A percentile compares a stretch with the other conserved stretches of the same genome.
Evolutionary conservation across 2,329 filamentous ascomycete genomes (phyloP).

Genomic region (Capronia coronata): DNA sequence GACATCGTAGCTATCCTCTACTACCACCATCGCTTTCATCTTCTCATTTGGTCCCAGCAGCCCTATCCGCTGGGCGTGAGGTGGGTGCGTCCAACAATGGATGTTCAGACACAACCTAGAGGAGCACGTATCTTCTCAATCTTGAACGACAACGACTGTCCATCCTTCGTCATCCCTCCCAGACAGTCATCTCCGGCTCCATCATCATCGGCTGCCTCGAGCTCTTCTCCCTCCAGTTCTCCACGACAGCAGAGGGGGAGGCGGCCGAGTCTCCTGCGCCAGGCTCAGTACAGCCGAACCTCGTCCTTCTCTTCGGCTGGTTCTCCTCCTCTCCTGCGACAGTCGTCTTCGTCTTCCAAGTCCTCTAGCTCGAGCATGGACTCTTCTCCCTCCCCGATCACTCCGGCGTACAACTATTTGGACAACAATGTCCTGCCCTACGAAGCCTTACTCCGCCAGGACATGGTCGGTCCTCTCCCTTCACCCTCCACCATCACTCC

Average conservation of each 20-base stretch:
- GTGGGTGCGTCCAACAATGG: conserved; percentile 28
- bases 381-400: conserved; percentile 28
- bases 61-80: conserved; percentile 24
- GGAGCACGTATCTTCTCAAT: conserved; percentile 35
- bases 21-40: neutral
- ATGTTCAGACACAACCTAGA: conserved; percentile 28
- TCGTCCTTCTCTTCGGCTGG: conserved; percentile 26
- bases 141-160: conserved; percentile 44
- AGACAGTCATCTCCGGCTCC: conserved; percentile 21
- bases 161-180: conserved; percentile 41
- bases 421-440: conserved; percentile 24
- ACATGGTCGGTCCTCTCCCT: conserved; percentile 23
- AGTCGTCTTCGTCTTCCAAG: conserved; percentile 24
- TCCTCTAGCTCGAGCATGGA: conserved; percentile 28
- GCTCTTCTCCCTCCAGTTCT: conserved; percentile 17
- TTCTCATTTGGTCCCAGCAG: conserved; percentile 25
- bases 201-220: conserved; percentile 16
- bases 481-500: conserved; percentile 28
- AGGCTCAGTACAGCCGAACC: conserved; percentile 21
- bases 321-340: conserved; percentile 25
- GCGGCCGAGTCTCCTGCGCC: conserved; percentile 23
- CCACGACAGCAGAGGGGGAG: conserved; percentile 16
- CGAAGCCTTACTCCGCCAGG: conserved; percentile 26
- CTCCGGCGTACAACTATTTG: conserved; percentile 26
- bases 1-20: conserved; percentile 9